Base-by-base conservation (phyloP, 2,329 filamentous ascomycete species). In the Claviceps digitariae region DNA sequence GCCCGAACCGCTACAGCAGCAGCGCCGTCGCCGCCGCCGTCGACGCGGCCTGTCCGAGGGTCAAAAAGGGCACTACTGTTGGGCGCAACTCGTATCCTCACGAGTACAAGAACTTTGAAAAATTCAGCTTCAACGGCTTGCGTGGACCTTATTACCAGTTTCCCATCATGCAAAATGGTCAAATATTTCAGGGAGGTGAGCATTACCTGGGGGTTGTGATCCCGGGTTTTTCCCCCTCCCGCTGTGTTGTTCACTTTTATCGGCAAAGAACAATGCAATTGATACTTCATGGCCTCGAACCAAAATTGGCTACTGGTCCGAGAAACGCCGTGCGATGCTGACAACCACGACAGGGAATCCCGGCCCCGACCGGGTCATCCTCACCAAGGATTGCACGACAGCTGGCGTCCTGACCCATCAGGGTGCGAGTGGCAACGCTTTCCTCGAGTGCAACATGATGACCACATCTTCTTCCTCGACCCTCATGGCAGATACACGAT, bases 401-500 rank as follows among this genome's bases (percentile, higher is more conserved):
- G 81, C 79, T n/a, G 81, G 79, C 43, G 69, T 74, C 45, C 82
- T 86, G 56, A 85, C 82, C 1, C 82, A 86, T 61, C 52, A 46
- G 29, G 54, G 49, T 15, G 45, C 54, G 29, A 50, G 7, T 6
- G 47, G 50, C 20, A 56, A 56, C 15, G 46, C 44, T n/a, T 56
- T 56, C 20, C 44, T 41, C 38, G 50, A 51, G 40, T 56, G 54
- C 45, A 41, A 15, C 9, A 25, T 53, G 17, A 56, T 49, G 31
- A 15, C 40, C 2, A 43, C 54, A 5, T 29, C 51, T 29, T 8
- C 47, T 27, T 20, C 54, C 3, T 17, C 48, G 7, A n/a, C 31
- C 17, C 20, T 25, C 20, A n/a, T 27, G 8, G 21, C 25, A 3
- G 36, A 43, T 20, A 36, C 31, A 38, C 51, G 34, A 21, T 23